Base-by-base conservation (phyloP, 345 rosid species). In the Alliaria petiolata region DNA sequence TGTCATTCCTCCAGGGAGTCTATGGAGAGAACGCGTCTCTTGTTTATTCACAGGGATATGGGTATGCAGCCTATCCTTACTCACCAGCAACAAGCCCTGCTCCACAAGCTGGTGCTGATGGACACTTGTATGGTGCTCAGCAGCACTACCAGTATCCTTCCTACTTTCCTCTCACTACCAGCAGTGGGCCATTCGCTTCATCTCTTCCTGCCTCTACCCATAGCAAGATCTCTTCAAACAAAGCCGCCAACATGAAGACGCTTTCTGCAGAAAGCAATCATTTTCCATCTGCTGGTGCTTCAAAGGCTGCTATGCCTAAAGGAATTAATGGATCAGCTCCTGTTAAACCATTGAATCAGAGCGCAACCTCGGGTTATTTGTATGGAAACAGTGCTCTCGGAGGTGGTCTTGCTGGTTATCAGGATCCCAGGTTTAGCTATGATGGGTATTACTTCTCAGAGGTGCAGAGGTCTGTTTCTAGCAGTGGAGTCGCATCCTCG, bases 121-220 rank as follows among this genome's bases (percentile, higher is more conserved):
- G 84, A 55, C 90, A 85, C 52, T 36, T 85, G 3, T 89, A 88
- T 79, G 95, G 88, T 30, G 81, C 85, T 62, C 97, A 87, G 74
- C 89, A 91, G 44, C 25, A 22, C 25, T 91, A 89, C 58, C 91
- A 87, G 76, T 91, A 91, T 78, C 93, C 91, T 43, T 77, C 79
- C 19, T 87, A 75, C 70, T 87, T 84, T 67, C 83, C 92, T 0
- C 57, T 81, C 72, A 76, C 82, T 39, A 82, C 88, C 8, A 67
- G 77, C 31, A 79, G 81, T 68, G 80, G 71, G 7, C 78, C 91
- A 7, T 85, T 81, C 58, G 56, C 76, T 40, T 78, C 89, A 1
- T 79, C 68, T 60, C 80, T 69, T 7, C 51, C 76, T 52, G 65
- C 82, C 13, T 65, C 80, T 22, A 45, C 87, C 20, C 86, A 81